Conservation (phyloP, 179 eudicot genomes). For the Beta macrorhiza region DNA sequence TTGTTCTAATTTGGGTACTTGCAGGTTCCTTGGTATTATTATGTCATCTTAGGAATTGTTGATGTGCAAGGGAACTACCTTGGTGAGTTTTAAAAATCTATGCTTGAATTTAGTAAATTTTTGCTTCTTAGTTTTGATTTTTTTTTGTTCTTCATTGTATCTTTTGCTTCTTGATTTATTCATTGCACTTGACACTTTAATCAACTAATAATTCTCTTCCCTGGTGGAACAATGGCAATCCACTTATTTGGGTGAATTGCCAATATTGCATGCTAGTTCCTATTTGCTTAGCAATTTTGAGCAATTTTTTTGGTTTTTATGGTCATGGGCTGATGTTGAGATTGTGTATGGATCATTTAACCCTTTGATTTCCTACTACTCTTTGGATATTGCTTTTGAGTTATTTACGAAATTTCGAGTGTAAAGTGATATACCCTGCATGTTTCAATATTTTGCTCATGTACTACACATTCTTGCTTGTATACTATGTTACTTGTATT, state of each 20-base stretch:
- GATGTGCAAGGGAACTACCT: conserved; percentile 83
- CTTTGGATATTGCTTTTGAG: background rate
- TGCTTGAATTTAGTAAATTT: too few relatives aligned
- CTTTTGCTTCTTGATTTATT: too few relatives aligned
- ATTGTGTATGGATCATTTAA: background rate
- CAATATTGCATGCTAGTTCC: background rate
- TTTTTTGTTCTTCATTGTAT: too few relatives aligned
- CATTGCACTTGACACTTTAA: too few relatives aligned
- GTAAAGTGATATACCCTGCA: background rate
- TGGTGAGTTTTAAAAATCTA: conserved; percentile 41
- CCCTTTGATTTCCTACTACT: background rate
- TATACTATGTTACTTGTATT: too few relatives aligned
- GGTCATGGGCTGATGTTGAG: background rate
- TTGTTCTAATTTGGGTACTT: background rate
- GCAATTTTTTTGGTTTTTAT: background rate
- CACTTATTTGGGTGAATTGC: background rate
- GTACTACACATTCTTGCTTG: background rate
- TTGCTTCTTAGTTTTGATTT: too few relatives aligned
- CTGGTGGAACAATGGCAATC: too few relatives aligned
- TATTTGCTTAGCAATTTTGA: background rate
- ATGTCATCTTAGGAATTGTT: conserved; percentile 57
- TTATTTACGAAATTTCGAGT: background rate
- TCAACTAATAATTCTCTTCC: too few relatives aligned
- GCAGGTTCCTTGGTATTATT: conserved; percentile 91
- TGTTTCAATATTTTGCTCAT: background rate